Evolutionary conservation across 148 eudicot genomes (phyloP), one percentile per base, ranked within the genome.

Genomic region (Rhododendron williamsianum): DNA sequence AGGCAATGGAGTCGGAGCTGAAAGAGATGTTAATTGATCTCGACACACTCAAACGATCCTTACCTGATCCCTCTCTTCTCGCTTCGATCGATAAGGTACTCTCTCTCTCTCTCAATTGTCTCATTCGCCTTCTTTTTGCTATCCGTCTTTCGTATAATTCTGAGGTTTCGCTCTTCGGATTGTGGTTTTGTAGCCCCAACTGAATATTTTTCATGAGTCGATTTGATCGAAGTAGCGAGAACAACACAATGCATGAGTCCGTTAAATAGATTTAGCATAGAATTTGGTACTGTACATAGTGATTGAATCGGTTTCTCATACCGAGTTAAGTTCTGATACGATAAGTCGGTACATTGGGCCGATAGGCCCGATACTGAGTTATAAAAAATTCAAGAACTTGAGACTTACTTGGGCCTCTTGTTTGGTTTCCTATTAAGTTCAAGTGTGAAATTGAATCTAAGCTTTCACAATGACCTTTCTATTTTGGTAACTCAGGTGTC

Each of bases 1-100:
- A 78, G 52, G 85, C 81, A 80, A 95, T 95, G 97, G 98, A 95
- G 88, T 85, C 89, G 36, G 97, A 90, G 84, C 90, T 95, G 79
- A 89, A 87, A 81, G 87, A 84, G 80, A 60, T 93, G 90, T 41
- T 84, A 23, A 89, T 77, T 72, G 94, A 92, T 90, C 92, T 95
- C 33, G 85, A 93, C 27, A 38, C 85, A 80, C 92, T 95, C 74
- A 88, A 91, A 69, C 90, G 78, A 63, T 92, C 94, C 51, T 83
- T 88, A 19, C 81, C 85, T 84, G 95, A 95, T 92, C 87, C 91
- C 33, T 89, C 91, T 86, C 91, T 81, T 63, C 92, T 87, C 18
- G 41, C 85, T 91, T 90, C 92, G 8, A 86, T 95, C 81, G 87
- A 91, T 45, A 88, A 88, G 94, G 98, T 92, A 83, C 0, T 2